A percentile compares a stretch with the other conserved stretches of the same genome.
These are phyloP conservation scores for Sorghum bicolor DNA, from an alignment of 176 grass and related monocot genomes.

Conservation along the genomic window Sorghum_bicolor_NCBIv3 NC_012875.2:42835501-42836000, in stretches of 20 bases:
- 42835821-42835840: background rate
- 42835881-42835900: background rate
- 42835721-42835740: constrained; percentile 23
- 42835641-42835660: background rate
- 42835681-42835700: constrained; percentile 33
- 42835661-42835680: constrained; percentile 8
- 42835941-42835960: background rate
- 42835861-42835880: background rate
- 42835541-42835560: background rate
- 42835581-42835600: background rate
- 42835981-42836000: too few species aligned
- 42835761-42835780: background rate
- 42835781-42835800: constrained; percentile 28
- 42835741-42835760: background rate
- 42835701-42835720: constrained; percentile 2
- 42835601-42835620: constrained; percentile 30
- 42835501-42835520: background rate
- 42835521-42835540: background rate
- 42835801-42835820: constrained; percentile 26
- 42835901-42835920: background rate
- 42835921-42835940: background rate
- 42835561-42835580: background rate
- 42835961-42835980: too few species aligned
- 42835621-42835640: constrained; percentile 15
- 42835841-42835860: background rate